Conservation (phyloP, 2,329 filamentous ascomycete genomes). For the Neonectria sp. region DNA sequence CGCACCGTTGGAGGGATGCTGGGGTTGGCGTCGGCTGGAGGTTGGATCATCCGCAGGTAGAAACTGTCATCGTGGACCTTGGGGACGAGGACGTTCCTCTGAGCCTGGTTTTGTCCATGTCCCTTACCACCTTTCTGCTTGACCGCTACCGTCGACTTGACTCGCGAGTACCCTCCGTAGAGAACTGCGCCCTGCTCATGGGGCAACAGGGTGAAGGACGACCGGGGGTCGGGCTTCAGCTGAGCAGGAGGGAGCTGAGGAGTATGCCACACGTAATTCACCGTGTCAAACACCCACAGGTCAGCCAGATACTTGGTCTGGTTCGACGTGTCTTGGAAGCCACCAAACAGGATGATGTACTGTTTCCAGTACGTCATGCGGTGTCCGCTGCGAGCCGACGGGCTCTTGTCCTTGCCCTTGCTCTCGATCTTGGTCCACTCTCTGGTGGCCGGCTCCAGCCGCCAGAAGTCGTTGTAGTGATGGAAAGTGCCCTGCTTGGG, state of each 20-base stretch:
- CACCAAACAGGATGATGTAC: conserved; percentile 95
- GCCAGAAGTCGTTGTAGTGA: conserved; percentile 99
- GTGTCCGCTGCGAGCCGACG: conserved; percentile 90
- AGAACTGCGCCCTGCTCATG: conserved; percentile 92
- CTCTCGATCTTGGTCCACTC: conserved; percentile 94
- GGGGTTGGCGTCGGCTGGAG: conserved; percentile 75
- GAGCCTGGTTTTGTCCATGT: conserved; percentile 70
- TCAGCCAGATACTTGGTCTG: conserved; percentile 95
- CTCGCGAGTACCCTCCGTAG: conserved; percentile 93
- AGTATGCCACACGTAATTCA: conserved; percentile 87
- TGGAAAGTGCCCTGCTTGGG: conserved; percentile 99
- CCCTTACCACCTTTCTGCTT: conserved; percentile 71
- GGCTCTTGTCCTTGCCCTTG: conserved; percentile 82
- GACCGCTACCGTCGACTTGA: conserved; percentile 79
- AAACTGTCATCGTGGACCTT: conserved; percentile 96
- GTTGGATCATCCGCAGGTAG: conserved; percentile 86
- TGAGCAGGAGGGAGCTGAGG: conserved; percentile 83
- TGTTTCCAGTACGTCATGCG: conserved; percentile 98
- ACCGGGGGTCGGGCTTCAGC: conserved; percentile 90
- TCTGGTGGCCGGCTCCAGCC: conserved; percentile 83
- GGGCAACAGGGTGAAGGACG: conserved; percentile 92
- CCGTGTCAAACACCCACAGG: conserved; percentile 95
- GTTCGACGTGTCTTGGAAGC: conserved; percentile 97
- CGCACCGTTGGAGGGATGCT: conserved; percentile 80
- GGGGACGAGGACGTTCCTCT: conserved; percentile 84